Evolutionary conservation across 1,139 yeast species (phyloP), one percentile per base, ranked within the genome.

Genomic region (Yamadazyma aaseri): DNA sequence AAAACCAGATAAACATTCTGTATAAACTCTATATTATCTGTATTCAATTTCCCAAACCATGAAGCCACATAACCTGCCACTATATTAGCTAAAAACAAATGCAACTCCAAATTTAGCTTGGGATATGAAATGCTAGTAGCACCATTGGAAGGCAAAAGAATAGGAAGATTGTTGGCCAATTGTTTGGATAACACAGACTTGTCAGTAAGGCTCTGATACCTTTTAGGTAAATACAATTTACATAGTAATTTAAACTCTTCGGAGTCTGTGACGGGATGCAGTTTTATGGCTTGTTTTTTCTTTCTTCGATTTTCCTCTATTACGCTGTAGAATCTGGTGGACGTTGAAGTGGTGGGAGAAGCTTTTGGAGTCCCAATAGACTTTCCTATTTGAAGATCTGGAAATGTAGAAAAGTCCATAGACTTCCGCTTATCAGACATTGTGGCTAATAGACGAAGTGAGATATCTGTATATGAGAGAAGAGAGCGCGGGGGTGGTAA

Each of bases 31-130:
- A 53, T 38, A 41, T 65, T 64, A 29, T 63, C 64, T 2, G 74
- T 67, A 36, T 67, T 65, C 14, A 70, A 49, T 40, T 65, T 66
- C 27, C 60, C 47, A 43, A 67, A 70, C 76, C 76, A 70, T 30
- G 68, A 55, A 35, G 55, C 53, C 15, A 70, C 59, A 38, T 54
- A 69, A 25, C 58, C 54, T 7, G 57, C 49, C 41, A 65, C 53
- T 5, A 68, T 60, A 2, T 61, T 49, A 14, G 65, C 55, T 13
- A 68, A 42, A 34, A 69, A 63, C 33, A 67, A 44, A 42, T 70
- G 74, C 13, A 69, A 36, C 36, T 65, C 61, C 30, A 65, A 53
- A 38, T 67, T 66, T 12, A 66, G 45, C 20, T 50, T 42, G 14
- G 49, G 43, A 26, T 42, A 46, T n/a, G 46, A 40, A 5, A 43